Percentiles rank a stretch among this genome's conserved stretches.
phyloP scores from a whole-genome alignment of 495 filamentous ascomycete species.

The Penicillium maclennaniae region DNA sequence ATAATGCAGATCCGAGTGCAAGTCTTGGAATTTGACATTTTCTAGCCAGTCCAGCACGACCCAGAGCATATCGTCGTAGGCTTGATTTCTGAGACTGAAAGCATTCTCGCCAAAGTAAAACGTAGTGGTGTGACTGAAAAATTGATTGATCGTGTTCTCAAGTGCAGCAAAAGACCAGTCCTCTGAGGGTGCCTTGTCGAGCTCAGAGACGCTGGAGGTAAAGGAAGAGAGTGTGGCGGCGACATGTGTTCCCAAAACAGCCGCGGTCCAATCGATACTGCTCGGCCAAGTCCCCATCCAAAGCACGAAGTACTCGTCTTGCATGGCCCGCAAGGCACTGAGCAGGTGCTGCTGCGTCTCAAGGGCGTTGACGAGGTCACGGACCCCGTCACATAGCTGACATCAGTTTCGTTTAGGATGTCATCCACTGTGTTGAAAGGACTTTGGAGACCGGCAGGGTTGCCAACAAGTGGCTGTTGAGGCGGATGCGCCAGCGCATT shows the following conservation, averaged over 20 bases:
- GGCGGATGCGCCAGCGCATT: conserved; percentile 31
- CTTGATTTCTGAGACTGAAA: conserved; percentile 70
- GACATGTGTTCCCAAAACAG: conserved; percentile 79
- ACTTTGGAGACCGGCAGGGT: not conserved
- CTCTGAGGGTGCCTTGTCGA: conserved; percentile 11
- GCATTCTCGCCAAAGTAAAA: conserved; percentile 88
- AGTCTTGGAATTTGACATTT: conserved; percentile 67
- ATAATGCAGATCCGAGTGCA: conserved; percentile 63
- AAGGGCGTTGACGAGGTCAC: conserved; percentile 12
- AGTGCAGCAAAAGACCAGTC: conserved; percentile 41
- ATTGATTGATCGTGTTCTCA: conserved; percentile 76
- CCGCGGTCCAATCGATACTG: conserved; percentile 92
- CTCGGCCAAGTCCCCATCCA: conserved; percentile 81
- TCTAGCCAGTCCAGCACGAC: conserved; percentile 92
- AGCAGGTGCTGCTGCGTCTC: conserved; percentile 45
- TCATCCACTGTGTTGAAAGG: not conserved
- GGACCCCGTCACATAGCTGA: conserved; percentile 4
- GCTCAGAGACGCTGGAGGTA: conserved; percentile 37
- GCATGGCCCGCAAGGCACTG: conserved; percentile 67
- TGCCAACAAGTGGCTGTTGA: conserved; percentile 22
- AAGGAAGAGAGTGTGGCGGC: conserved; percentile 64
- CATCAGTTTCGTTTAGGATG: conserved; percentile 6
- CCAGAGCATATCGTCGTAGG: conserved; percentile 97
- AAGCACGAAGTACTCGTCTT: conserved; percentile 69
- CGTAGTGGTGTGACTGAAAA: conserved; percentile 68